Conservation (phyloP, 2,329 filamentous ascomycete species). For the Colletotrichum sp. region DNA sequence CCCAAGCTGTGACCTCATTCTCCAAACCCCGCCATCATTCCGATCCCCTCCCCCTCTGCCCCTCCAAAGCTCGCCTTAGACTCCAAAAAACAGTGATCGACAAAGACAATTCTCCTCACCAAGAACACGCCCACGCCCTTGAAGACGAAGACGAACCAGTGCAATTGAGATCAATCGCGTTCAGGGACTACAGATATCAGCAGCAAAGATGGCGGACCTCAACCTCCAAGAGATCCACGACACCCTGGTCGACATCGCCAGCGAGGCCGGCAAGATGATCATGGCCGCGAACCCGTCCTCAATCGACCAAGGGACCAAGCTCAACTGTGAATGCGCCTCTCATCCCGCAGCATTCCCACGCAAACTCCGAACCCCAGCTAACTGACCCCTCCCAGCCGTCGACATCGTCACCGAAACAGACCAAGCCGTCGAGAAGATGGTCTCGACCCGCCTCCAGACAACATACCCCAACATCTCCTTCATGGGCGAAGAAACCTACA, state of each 20-base stretch:
- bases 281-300: conserved; percentile 64
- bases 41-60: not conserved
- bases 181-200: not conserved
- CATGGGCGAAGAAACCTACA: conserved; percentile 80
- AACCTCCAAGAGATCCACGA: conserved; percentile 68
- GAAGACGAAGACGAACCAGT: not conserved
- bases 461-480: conserved; percentile 65
- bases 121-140: not conserved
- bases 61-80: not conserved
- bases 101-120: not conserved
- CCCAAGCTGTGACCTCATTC: conserved; percentile 12
- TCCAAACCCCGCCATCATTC: conserved; percentile 7
- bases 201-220: conserved; percentile 54
- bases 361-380: not conserved
- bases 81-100: not conserved
- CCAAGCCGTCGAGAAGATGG: conserved; percentile 68
- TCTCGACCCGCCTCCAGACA: conserved; percentile 55
- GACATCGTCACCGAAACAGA: conserved; percentile 75
- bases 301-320: conserved; percentile 64
- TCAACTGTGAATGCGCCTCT: conserved; percentile 59
- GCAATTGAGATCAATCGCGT: not conserved
- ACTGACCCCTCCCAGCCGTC: conserved; percentile 50
- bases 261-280: conserved; percentile 70
- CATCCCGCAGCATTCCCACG: not conserved
- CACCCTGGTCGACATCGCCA: conserved; percentile 63